Percentiles rank a stretch among this genome's conserved stretches.
These are phyloP conservation scores for Sordaria brevicollis DNA, from an alignment of 495 filamentous ascomycete species.

Conservation along the genomic window DNA sequence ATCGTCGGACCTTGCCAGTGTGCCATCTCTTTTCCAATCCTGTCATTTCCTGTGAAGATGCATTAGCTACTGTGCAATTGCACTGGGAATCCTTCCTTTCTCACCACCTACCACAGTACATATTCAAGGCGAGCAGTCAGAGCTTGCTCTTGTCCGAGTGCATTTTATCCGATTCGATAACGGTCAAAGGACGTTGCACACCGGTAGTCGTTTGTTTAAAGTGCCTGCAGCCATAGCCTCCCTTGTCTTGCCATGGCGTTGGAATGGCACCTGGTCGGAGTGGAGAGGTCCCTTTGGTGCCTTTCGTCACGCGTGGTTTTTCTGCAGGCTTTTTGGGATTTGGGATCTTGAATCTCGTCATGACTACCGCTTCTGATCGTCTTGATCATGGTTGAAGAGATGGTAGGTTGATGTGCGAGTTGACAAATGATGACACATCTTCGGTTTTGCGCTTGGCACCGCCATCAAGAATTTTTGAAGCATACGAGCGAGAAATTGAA, in stretches of 20 bases:
- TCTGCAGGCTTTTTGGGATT: not conserved
- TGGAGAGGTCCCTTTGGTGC: not conserved
- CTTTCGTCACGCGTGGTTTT: not conserved
- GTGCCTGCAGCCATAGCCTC: not conserved
- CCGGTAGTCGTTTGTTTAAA: not conserved
- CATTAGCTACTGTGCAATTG: not conserved
- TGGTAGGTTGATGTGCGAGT: not conserved
- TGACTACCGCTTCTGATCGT: not conserved
- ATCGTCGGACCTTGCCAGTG: not conserved
- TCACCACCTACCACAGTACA: not conserved
- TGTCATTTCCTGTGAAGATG: not conserved
- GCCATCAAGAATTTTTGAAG: not conserved
- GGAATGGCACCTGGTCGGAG: not conserved
- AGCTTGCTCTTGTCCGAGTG: not conserved
- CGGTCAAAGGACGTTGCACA: not conserved
- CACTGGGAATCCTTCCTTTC: not conserved
- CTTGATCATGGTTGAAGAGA: not conserved
- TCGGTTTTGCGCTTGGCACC: not conserved
- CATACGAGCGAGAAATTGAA: not conserved
- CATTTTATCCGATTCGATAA: not conserved
- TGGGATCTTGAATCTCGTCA: not conserved
- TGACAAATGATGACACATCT: not conserved
- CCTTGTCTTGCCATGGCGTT: not conserved
- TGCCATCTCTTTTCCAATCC: not conserved
- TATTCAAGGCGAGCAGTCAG: not conserved